Base-by-base conservation (phyloP, 352 stramenopile genomes). In the Globisporangium spiculum region DNA sequence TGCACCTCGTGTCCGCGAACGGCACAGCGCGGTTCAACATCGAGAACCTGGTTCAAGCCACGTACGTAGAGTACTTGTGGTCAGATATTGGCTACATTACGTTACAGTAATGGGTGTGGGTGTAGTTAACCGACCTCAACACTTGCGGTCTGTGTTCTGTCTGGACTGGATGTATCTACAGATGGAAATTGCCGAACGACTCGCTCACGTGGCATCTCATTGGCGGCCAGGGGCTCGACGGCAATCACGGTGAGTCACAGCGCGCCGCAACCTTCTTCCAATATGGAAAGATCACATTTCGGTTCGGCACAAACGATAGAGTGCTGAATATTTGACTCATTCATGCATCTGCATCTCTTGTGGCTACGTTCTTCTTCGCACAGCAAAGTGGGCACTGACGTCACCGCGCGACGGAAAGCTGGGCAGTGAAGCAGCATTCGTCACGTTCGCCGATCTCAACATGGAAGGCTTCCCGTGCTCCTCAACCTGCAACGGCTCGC, bases 401-500 rank as follows among this genome's bases (percentile, higher is more conserved):
- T 89, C 83, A 30, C 83, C 86, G 68, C 78, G 76, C 1, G 68
- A 65, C 34, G 63, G 68, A 2, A 26, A 57, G 1, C 48, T 58
- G 5, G 74, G 75, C 24, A 22, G 46, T 1, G 60, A 54, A 0
- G 69, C 73, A 22, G 70, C 70, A 2, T 77, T 75, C 46, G 83
- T 91, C 27, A 88, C 71, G 5, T 93, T 94, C 69, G 84, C 65
- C 1, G 86, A 94, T 61, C 75, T 94, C 57, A 94, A 94, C 53
- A 92, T 92, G 84, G 81, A 94, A 62, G 86, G 86, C 0, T 94
- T 84, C 52, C 86, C 86, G n/a, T 94, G 86, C 63, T 94, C 86
- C 4, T 79, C 73, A 10, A 16, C 67, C 1, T 94, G 86, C 74
- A 83, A 80, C 60, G 86, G 86, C 4, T 94, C 86, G 1, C 86